A percentile compares a stretch with the other conserved stretches of the same genome.
phyloP scores from a whole-genome alignment of 129 eudicot genomes.

The Dittrichia graveolens region DNA sequence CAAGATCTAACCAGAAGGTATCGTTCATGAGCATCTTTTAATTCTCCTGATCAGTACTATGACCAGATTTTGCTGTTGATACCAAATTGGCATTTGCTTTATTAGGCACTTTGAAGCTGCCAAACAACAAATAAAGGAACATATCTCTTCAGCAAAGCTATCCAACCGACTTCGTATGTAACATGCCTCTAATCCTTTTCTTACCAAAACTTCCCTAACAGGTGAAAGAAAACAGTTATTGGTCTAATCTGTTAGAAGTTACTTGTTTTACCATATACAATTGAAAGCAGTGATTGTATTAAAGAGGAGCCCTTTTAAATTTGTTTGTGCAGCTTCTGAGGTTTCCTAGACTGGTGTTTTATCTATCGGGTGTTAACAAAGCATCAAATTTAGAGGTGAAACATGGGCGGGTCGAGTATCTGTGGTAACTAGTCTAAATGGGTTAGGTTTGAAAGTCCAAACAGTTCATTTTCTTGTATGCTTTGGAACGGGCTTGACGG shows the following conservation, averaged over 20 bases:
- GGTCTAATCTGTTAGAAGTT: slow-evolving; percentile 1
- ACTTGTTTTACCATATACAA: slow-evolving; percentile 9
- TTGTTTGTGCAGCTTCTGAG: slow-evolving; percentile 1
- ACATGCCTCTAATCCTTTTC: slow-evolving; percentile 18
- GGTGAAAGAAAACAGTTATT: not conserved
- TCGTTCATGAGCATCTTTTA: slow-evolving; percentile 17
- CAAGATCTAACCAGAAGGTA: slow-evolving; percentile 70
- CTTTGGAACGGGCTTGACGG: not conserved
- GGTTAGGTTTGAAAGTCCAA: not conserved
- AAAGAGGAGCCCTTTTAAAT: not conserved
- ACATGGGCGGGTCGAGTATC: not conserved
- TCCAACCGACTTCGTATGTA: slow-evolving; percentile 61
- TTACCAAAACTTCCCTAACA: not conserved
- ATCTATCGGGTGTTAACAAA: not conserved
- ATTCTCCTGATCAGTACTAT: slow-evolving; percentile 20
- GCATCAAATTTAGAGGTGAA: not conserved
- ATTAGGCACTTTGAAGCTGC: slow-evolving; percentile 83
- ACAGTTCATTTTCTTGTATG: slow-evolving; percentile 8
- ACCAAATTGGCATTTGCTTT: slow-evolving; percentile 21
- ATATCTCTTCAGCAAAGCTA: slow-evolving; percentile 56
- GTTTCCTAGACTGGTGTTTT: slow-evolving; percentile 7
- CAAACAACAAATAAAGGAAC: slow-evolving; percentile 58
- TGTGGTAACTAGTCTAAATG: not conserved
- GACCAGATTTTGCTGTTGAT: slow-evolving; percentile 11
- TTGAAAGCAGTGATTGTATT: slow-evolving; percentile 10